Evolutionary conservation across 2,329 filamentous ascomycete genomes (phyloP), one percentile per base, ranked within the genome.

Genomic region (Penicillium janthinellum): DNA sequence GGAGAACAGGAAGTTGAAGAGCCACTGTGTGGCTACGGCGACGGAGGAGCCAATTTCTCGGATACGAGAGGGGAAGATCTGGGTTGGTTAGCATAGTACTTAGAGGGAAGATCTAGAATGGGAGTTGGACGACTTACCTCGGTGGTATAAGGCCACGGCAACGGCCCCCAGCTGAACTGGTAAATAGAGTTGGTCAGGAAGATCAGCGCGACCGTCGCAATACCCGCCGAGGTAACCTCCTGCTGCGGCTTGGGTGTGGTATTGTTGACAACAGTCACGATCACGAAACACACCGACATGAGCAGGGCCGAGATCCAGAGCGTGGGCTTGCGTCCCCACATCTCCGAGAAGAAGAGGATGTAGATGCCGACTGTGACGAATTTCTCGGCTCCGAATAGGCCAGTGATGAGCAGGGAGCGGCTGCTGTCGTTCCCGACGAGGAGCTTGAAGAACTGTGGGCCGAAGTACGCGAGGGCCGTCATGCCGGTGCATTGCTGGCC

Each of bases 351-450:
- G 69, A 79, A 82, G 22, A 83, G 67, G 1, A 82, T 72, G 68
- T 82, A 83, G 60, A 77, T 77, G 2, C 75, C 62, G 54, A 79
- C 81, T 1, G 80, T 78, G 1, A 82, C 69, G 39, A 84, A 78
- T 63, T 84, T 84, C 57, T 82, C 78, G 1, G 82, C 75, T 4
- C 82, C 82, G 44, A 84, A 84, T 62, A 84, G 81, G 4, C 81
- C 82, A 1, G 70, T 57, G 71, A 84, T 75, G 6, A 84, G 73
- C 17, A 83, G 74, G n/a, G 78, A 76, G 15, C 70, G 66, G 28
- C 70, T 64, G 34, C 77, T 69, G 15, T 80, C 79, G 5, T 79
- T 78, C 3, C 82, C 81, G 22, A 84, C 79, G 4, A 68, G 41
- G 4, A 80, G 73, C 37, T 76, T 75, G 71, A 84, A 84, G 54